Percentiles rank a stretch among this genome's conserved stretches.
Evolutionary conservation across 495 filamentous ascomycete genomes (phyloP).

Genomic region (Letharia lupina): DNA sequence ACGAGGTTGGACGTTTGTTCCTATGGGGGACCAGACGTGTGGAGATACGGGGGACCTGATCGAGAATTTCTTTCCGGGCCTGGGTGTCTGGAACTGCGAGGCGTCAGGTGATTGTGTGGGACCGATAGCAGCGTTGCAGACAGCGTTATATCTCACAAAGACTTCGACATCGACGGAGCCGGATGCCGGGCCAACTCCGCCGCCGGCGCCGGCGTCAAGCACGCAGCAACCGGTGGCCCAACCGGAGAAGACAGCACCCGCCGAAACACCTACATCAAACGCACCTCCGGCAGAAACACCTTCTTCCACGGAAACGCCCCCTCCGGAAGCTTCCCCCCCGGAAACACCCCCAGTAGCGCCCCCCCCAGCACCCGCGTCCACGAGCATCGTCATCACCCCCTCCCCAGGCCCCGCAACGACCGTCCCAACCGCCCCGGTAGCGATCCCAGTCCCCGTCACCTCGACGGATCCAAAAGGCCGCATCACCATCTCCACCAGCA

Average conservation of each 20-base stretch:
- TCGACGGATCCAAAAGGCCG: slow-evolving; percentile 12
- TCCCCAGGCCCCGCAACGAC: background rate
- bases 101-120: background rate
- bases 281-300: background rate
- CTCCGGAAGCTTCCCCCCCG: too few species aligned
- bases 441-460: slow-evolving; percentile 1
- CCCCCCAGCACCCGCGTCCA: background rate
- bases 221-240: background rate
- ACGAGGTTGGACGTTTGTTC: slow-evolving; percentile 11
- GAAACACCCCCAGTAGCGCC: too few species aligned
- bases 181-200: background rate
- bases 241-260: background rate
- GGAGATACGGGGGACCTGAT: background rate
- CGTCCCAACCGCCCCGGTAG: background rate
- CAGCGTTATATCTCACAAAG: slow-evolving; percentile 15
- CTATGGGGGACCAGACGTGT: background rate
- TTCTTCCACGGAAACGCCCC: too few species aligned
- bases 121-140: background rate
- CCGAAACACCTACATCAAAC: background rate
- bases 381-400: background rate
- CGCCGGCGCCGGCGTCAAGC: background rate
- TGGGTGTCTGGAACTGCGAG: slow-evolving; percentile 2
- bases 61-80: slow-evolving; percentile 7
- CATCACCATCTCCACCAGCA: background rate
- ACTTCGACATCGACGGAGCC: slow-evolving; percentile 15